Percentiles rank a stretch among this genome's conserved stretches.
Conservation (phyloP, 1,284 basidiomycete species). For the Tranzscheliella williamsii region DNA sequence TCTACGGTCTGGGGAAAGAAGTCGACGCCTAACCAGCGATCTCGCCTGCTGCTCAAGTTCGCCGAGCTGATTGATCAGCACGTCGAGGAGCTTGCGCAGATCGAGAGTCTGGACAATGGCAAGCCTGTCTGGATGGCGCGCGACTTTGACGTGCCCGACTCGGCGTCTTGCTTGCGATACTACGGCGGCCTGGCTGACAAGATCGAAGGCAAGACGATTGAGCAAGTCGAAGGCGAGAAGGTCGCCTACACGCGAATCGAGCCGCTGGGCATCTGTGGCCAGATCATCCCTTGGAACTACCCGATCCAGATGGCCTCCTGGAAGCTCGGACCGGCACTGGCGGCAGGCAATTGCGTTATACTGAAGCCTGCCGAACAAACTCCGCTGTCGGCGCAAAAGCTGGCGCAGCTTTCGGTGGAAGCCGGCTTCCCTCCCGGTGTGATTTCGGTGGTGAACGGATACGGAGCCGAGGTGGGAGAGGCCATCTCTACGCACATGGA, state of each 20-base stretch:
- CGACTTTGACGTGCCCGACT: conserved; percentile 70
- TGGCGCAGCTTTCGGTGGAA: conserved; percentile 74
- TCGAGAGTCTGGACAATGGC: conserved; percentile 69
- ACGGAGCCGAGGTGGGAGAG: conserved; percentile 80
- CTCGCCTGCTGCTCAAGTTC: conserved; percentile 69
- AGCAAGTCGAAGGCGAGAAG: conserved; percentile 80
- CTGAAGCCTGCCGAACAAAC: conserved; percentile 73
- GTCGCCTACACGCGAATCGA: conserved; percentile 73
- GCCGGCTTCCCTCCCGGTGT: conserved; percentile 78
- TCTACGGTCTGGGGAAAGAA: conserved; percentile 38
- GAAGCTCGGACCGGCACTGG: conserved; percentile 67
- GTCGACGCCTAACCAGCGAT: conserved; percentile 64
- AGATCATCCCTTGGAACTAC: conserved; percentile 68
- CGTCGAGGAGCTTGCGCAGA: conserved; percentile 68
- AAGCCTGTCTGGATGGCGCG: conserved; percentile 74
- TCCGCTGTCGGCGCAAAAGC: conserved; percentile 70
- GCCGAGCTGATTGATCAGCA: conserved; percentile 74
- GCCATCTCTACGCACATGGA: conserved; percentile 66
- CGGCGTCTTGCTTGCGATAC: conserved; percentile 69
- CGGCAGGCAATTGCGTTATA: conserved; percentile 63
- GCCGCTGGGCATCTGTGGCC: conserved; percentile 79
- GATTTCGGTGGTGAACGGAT: conserved; percentile 75
- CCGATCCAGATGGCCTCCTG: conserved; percentile 63
- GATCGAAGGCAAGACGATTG: conserved; percentile 73
- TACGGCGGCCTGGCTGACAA: conserved; percentile 73